A percentile compares a stretch with the other conserved stretches of the same genome.
These are phyloP conservation scores for Cadophora sp. DNA, from an alignment of 2,329 filamentous ascomycete species.

Conservation along the genomic window DNA sequence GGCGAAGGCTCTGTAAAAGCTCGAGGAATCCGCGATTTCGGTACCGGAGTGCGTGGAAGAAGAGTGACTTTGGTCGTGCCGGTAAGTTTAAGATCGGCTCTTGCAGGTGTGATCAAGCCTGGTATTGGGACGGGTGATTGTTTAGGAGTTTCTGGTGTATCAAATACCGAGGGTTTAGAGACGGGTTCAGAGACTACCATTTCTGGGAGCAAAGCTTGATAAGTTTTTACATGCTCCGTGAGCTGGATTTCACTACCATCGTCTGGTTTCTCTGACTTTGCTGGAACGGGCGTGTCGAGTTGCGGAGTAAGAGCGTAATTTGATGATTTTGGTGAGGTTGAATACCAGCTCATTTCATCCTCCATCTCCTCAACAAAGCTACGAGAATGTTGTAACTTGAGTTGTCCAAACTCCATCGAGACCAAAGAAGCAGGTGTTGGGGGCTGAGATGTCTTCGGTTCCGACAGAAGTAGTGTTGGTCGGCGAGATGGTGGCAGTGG, in stretches of 20 bases:
- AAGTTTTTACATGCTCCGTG: neutral
- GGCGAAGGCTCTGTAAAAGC: neutral
- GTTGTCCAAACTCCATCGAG: conserved; percentile 7
- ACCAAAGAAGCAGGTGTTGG: conserved; percentile 7
- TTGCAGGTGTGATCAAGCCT: neutral
- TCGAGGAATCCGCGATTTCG: conserved; percentile 9
- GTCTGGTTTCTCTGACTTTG: neutral
- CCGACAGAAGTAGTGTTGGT: conserved; percentile 7
- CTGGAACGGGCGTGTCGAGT: neutral
- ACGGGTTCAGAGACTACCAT: neutral
- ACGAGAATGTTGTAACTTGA: conserved; percentile 1
- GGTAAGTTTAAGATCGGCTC: neutral
- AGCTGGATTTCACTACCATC: neutral
- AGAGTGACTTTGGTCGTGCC: neutral
- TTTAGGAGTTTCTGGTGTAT: neutral
- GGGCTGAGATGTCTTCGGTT: conserved; percentile 12
- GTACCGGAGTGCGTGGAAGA: conserved; percentile 5
- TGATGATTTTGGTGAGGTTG: neutral
- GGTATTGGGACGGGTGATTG: neutral
- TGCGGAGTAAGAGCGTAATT: conserved; percentile 6
- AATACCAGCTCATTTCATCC: conserved; percentile 15
- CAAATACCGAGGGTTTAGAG: neutral
- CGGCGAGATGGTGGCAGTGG: conserved; percentile 1
- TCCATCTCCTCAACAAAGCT: conserved; percentile 16
- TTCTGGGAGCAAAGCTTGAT: conserved; percentile 10